Conservation (phyloP, 2,329 filamentous ascomycete genomes). For the Claviceps quebecensis region DNA sequence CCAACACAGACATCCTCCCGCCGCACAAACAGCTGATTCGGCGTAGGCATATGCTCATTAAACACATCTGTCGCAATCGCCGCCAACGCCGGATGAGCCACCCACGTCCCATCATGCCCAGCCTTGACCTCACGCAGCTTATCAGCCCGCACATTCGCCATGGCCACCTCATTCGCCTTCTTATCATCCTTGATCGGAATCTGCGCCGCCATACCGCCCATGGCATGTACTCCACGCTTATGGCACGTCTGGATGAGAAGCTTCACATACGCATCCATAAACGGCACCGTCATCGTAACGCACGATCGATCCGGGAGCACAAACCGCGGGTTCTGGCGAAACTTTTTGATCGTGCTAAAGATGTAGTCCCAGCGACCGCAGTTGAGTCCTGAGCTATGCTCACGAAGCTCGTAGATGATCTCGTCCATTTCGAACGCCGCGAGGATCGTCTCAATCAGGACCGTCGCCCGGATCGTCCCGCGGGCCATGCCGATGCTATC, state of each 20-base stretch:
- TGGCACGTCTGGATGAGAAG: conserved; percentile 98
- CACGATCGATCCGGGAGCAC: conserved; percentile 80
- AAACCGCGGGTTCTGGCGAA: conserved; percentile 88
- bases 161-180: conserved; percentile 81
- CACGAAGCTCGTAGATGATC: conserved; percentile 97
- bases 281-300: conserved; percentile 96
- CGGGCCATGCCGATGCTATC: conserved; percentile 82
- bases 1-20: conserved; percentile 80
- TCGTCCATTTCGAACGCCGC: conserved; percentile 99
- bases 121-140: conserved; percentile 93
- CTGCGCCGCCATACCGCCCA: conserved; percentile 97
- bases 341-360: conserved; percentile 98
- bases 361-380: conserved; percentile 99
- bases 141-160: conserved; percentile 84
- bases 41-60: conserved; percentile 96
- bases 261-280: conserved; percentile 95
- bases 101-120: conserved; percentile 94
- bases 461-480: conserved; percentile 87
- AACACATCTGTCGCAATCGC: conserved; percentile 82
- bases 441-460: conserved; percentile 94
- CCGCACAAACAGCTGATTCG: conserved; percentile 86
- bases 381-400: conserved; percentile 93
- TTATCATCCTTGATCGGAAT: conserved; percentile 96
- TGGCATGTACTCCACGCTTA: conserved; percentile 90
- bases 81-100: conserved; percentile 88